Evolutionary conservation across 108 stramenopile genomes (phyloP).

Genomic region (Conticribra guillardii): DNA sequence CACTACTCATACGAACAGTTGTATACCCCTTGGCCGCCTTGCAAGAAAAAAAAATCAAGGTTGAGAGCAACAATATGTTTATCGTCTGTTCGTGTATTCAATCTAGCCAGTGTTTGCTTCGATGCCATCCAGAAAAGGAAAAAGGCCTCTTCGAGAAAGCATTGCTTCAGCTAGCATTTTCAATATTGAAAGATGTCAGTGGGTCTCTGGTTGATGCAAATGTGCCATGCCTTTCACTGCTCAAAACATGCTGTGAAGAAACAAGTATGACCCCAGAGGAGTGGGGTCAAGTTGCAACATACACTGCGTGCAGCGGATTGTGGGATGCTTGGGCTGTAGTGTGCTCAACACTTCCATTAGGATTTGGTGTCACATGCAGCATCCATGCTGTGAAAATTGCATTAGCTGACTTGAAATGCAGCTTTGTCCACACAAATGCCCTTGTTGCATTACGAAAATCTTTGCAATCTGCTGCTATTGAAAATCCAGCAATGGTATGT

Average conservation of each 20-base stretch:
- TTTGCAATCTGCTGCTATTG: constrained; percentile 37
- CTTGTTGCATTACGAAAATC: constrained; percentile 49
- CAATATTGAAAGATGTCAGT: constrained; percentile 24
- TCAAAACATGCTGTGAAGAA: constrained; percentile 51
- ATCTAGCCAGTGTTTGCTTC: constrained; percentile 32
- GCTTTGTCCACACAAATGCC: constrained; percentile 43
- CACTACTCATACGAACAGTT: constrained; percentile 44
- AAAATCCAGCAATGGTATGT: constrained; percentile 44
- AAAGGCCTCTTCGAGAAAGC: constrained; percentile 42
- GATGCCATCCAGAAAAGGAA: constrained; percentile 12
- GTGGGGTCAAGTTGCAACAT: constrained; percentile 42
- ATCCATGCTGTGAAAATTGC: constrained; percentile 54
- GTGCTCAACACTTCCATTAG: constrained; percentile 25
- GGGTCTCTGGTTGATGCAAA: constrained; percentile 24
- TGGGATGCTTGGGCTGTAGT: constrained; percentile 76
- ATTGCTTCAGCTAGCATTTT: constrained; percentile 50
- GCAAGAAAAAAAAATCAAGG: constrained; percentile 30
- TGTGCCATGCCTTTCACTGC: constrained; percentile 37
- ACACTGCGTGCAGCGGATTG: constrained; percentile 44
- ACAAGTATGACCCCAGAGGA: constrained; percentile 48
- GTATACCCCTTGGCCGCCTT: constrained; percentile 53
- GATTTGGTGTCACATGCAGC: constrained; percentile 49
- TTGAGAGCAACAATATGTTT: constrained; percentile 3
- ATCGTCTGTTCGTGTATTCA: constrained; percentile 39
- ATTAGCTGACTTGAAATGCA: constrained; percentile 45